Base-by-base conservation (phyloP, 148 eudicot genomes). In the Diospyros kaki region DNA sequence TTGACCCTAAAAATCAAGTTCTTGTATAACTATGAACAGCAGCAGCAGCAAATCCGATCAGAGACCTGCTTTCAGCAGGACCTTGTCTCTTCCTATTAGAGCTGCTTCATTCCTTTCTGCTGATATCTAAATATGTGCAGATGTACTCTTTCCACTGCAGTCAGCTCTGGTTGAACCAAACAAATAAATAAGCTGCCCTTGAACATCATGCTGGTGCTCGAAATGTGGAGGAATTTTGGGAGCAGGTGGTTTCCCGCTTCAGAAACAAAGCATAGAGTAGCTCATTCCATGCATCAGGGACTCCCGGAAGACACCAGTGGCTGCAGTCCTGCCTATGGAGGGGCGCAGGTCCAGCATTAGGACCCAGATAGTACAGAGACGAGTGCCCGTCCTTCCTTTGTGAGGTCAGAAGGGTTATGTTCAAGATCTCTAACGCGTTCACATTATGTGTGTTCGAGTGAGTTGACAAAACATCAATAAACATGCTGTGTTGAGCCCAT, bases 231-330 rank as follows among this genome's bases (percentile, higher is more conserved):
- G 74, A 60, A 74, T 84, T 85, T 71, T 42, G 45, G 3, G 59
- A 50, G 38, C 42, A 75, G 63, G 76, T 61, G 6, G 58, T 58
- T 53, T 78, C 85, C 0, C 68, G 89, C 68, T 81, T 89, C 51
- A 92, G 69, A 61, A 92, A 69, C 48, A 94, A 83, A 64, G 97
- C 91, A 69, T 84, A 90, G 2, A 94, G 95, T 53, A 94, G 85
- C 82, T 91, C 95, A 62, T 94, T 94, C 98, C 97, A 94, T 52
- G 93, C 68, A 80, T 94, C 97, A 10, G 98, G 98, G 55, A 94
- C 95, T 15, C 97, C 98, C 6, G 98, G 98, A 5, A 94, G 89
- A 71, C 98, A 94, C 98, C 98, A 94, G 62, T 94, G 98, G 83
- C 98, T 94, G 80, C 98, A 94, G 61, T 94, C 98, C 82, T 94